Evolutionary conservation across 2,329 filamentous ascomycete species (phyloP).

Genomic region (Akanthomyces dipterigenus): DNA sequence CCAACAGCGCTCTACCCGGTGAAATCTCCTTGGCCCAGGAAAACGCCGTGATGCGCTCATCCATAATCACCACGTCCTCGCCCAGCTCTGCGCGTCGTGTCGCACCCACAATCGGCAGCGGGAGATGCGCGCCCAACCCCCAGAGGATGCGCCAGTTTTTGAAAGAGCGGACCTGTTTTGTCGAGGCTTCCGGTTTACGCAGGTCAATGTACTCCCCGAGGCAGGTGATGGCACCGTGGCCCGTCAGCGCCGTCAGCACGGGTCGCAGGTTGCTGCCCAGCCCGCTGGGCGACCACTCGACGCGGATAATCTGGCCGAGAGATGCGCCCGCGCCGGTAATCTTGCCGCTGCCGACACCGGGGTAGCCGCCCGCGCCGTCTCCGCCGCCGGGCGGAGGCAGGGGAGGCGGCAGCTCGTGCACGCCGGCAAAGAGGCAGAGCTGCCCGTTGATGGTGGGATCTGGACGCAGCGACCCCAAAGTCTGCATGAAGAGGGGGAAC

Average conservation of each 20-base stretch:
- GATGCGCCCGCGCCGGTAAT: slow-evolving; percentile 24
- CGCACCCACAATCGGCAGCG: slow-evolving; percentile 34
- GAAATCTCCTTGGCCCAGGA: slow-evolving; percentile 44
- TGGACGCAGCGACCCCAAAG: slow-evolving; percentile 1
- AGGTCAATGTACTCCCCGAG: slow-evolving; percentile 41
- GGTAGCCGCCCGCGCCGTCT: background rate
- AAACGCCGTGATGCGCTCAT: slow-evolving; percentile 44
- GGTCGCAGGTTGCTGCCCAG: slow-evolving; percentile 48
- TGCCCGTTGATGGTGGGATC: slow-evolving; percentile 9
- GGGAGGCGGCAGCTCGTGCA: background rate
- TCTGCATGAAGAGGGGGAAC: slow-evolving; percentile 11
- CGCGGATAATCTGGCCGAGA: slow-evolving; percentile 46
- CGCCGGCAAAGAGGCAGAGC: slow-evolving; percentile 4
- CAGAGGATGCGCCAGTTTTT: slow-evolving; percentile 49
- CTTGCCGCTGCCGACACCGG: background rate
- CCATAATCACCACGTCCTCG: slow-evolving; percentile 26
- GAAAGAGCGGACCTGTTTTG: slow-evolving; percentile 31
- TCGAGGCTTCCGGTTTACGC: slow-evolving; percentile 22
- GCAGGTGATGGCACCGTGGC: slow-evolving; percentile 41
- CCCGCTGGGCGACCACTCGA: slow-evolving; percentile 53
- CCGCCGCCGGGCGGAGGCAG: background rate
- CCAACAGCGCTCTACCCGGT: slow-evolving; percentile 38
- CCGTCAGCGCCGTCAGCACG: slow-evolving; percentile 44
- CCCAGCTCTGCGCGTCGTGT: slow-evolving; percentile 16
- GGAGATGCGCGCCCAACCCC: slow-evolving; percentile 46